These are phyloP conservation scores for Coemansia sp. DNA, from an alignment of 192 early-diverging fungal species.

Conservation along the genomic window DNA sequence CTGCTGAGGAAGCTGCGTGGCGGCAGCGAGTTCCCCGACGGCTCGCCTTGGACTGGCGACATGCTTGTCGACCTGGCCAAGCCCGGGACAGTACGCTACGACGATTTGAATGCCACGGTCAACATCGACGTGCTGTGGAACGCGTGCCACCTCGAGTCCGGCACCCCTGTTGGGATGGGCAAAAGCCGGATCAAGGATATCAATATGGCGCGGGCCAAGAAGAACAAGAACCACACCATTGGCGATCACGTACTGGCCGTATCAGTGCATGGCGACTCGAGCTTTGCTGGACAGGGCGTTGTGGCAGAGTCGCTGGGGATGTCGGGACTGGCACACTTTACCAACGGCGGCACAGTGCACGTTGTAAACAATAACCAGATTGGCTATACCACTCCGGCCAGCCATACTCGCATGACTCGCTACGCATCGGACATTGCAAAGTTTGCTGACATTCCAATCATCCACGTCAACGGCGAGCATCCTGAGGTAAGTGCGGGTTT, in stretches of 20 bases:
- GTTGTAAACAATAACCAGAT: constrained; percentile 98
- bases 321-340: constrained; percentile 93
- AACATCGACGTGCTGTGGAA: constrained; percentile 71
- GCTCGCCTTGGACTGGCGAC: constrained; percentile 77
- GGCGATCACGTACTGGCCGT: constrained; percentile 93
- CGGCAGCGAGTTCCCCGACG: constrained; percentile 82
- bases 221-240: constrained; percentile 70
- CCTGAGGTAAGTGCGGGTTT: constrained; percentile 57
- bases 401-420: constrained; percentile 85
- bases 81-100: constrained; percentile 74
- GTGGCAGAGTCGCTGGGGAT: constrained; percentile 93
- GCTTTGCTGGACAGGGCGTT: constrained; percentile 84
- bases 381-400: constrained; percentile 95
- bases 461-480: constrained; percentile 95
- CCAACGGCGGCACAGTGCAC: constrained; percentile 90
- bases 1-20: constrained; percentile 95
- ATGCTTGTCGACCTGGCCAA: constrained; percentile 87
- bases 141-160: constrained; percentile 93
- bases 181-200: constrained; percentile 95
- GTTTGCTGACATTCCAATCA: constrained; percentile 91
- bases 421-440: constrained; percentile 96
- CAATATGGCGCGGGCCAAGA: constrained; percentile 61
- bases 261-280: constrained; percentile 94
- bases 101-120: constrained; percentile 68
- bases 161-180: constrained; percentile 93